Evolutionary conservation across 352 stramenopile genomes (phyloP).

Genomic region (Pseudoperonospora humuli): DNA sequence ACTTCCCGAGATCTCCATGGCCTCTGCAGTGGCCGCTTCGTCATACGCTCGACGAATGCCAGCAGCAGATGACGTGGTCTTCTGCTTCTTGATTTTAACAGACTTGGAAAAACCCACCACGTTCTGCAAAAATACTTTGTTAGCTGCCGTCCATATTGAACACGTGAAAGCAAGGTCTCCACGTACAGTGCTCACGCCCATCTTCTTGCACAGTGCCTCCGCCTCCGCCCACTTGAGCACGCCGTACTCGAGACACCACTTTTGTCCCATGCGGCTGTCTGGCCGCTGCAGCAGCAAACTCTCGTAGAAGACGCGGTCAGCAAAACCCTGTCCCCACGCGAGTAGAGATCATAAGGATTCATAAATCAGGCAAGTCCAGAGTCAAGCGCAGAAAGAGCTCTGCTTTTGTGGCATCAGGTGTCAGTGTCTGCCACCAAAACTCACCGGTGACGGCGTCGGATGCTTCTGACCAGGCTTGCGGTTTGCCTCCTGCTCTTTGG

Average conservation of each 20-base stretch:
- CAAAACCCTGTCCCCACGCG: conserved; percentile 47
- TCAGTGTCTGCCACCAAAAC: conserved; percentile 3
- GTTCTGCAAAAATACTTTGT: conserved; percentile 29
- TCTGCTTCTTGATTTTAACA: conserved; percentile 33
- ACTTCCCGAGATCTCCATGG: conserved; percentile 40
- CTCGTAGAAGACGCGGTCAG: conserved; percentile 88
- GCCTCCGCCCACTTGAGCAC: conserved; percentile 83
- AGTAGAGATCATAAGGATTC: too few species aligned
- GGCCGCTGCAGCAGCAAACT: conserved; percentile 81
- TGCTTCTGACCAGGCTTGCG: conserved; percentile 85
- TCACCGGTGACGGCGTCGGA: conserved; percentile 72
- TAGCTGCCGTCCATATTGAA: neutral
- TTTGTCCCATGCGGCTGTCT: conserved; percentile 79
- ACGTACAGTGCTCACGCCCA: conserved; percentile 54
- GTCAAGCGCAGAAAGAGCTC: too few species aligned
- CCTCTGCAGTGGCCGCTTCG: conserved; percentile 44
- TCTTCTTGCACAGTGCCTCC: conserved; percentile 66
- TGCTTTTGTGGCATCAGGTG: neutral
- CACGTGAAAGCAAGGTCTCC: neutral
- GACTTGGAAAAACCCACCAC: conserved; percentile 40
- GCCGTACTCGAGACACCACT: conserved; percentile 88
- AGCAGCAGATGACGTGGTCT: conserved; percentile 13
- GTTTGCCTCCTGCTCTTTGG: conserved; percentile 85
- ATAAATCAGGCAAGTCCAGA: too few species aligned
- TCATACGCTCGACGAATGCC: conserved; percentile 18